These are phyloP conservation scores for Stephania yunnanensis DNA, from an alignment of 164 flowering plant genomes.

Conservation along the genomic window DNA sequence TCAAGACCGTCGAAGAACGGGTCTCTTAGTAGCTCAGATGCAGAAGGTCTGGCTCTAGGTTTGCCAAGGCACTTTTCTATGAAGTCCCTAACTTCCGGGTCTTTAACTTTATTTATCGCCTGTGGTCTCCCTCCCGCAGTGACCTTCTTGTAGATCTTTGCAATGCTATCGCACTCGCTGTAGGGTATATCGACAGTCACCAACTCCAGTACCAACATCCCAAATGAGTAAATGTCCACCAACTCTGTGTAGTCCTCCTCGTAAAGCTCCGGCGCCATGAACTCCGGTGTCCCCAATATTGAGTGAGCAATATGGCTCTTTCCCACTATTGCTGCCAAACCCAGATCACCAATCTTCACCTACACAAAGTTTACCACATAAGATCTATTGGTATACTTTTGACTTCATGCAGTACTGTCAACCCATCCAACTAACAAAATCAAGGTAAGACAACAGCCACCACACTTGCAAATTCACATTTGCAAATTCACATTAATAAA, in stretches of 20 bases:
- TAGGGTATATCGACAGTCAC: conserved; percentile 70
- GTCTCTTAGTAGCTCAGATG: conserved; percentile 55
- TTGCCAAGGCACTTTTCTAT: conserved; percentile 63
- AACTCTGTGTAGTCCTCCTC: conserved; percentile 74
- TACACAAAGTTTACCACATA: conserved; percentile 9
- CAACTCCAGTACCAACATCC: conserved; percentile 72
- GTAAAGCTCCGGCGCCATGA: conserved; percentile 82
- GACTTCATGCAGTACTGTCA: not conserved
- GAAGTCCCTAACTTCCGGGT: conserved; percentile 52
- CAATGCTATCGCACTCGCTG: conserved; percentile 61
- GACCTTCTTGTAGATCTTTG: conserved; percentile 70
- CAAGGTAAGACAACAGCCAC: not conserved
- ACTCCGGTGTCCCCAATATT: conserved; percentile 72
- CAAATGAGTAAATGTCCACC: conserved; percentile 77
- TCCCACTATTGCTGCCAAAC: conserved; percentile 65
- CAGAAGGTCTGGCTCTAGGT: conserved; percentile 61
- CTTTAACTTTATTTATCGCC: conserved; percentile 53
- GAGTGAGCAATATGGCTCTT: conserved; percentile 66
- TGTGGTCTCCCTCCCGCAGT: conserved; percentile 51
- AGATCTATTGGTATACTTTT: not conserved
- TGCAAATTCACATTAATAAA: not conserved
- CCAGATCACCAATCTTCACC: conserved; percentile 85
- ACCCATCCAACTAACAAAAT: not conserved
- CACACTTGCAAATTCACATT: not conserved
- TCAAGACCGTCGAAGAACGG: conserved; percentile 51